These are phyloP conservation scores for Euphrasia arctica DNA, from an alignment of 305 asterid genomes.

Conservation along the genomic window DNA sequence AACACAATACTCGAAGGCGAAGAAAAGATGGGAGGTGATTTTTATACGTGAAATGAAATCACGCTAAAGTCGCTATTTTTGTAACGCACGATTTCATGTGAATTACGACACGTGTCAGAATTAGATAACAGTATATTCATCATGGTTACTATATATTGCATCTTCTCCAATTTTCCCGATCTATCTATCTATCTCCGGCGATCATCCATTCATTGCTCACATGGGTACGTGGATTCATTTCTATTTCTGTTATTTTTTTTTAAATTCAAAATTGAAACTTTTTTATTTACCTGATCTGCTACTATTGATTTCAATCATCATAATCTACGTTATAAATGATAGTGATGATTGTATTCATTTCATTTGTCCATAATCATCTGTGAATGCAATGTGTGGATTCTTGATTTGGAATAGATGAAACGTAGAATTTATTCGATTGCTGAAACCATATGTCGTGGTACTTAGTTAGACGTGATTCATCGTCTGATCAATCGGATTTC, in stretches of 20 bases:
- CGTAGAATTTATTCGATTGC: slow-evolving; percentile 3
- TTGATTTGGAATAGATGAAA: slow-evolving; percentile 17
- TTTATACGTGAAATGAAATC: slow-evolving; percentile 4
- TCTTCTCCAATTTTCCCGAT: background rate
- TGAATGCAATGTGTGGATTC: slow-evolving; percentile 26
- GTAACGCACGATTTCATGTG: background rate
- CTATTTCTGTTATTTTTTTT: slow-evolving; percentile 1
- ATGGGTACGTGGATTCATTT: slow-evolving; percentile 15
- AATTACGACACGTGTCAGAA: background rate
- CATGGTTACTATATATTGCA: no score
- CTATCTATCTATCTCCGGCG: slow-evolving; percentile 1
- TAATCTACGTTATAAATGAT: background rate
- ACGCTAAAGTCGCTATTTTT: background rate
- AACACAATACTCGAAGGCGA: slow-evolving; percentile 4
- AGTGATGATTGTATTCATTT: slow-evolving; percentile 14
- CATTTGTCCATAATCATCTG: no score
- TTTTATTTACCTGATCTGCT: slow-evolving; percentile 29
- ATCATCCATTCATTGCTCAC: background rate
- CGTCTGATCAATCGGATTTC: background rate
- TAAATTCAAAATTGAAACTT: slow-evolving; percentile 10
- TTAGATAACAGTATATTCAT: no score
- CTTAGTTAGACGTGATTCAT: slow-evolving; percentile 21
- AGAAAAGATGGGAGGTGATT: background rate
- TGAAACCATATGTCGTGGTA: slow-evolving; percentile 16
- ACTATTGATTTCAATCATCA: slow-evolving; percentile 25